Evolutionary conservation across 805 yeast species (phyloP).

Genomic region (Candida namnaoensis): DNA sequence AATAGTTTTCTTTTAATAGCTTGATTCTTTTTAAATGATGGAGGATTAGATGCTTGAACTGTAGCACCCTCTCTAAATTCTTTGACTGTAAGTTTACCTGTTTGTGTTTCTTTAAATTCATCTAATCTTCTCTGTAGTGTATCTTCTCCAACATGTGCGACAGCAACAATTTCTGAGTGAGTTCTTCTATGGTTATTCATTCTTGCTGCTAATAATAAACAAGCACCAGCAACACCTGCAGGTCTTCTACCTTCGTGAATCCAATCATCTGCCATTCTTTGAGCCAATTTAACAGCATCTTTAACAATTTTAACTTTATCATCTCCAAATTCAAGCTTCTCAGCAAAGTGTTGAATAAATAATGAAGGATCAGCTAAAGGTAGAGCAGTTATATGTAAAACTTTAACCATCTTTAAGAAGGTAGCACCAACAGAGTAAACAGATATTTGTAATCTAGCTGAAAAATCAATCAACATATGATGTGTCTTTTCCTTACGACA

Average conservation of each 20-base stretch:
- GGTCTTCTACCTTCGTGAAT: constrained; percentile 95
- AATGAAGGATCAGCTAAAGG: constrained; percentile 94
- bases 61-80: constrained; percentile 52
- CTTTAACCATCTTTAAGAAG: constrained; percentile 85
- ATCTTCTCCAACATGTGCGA: constrained; percentile 91
- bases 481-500: constrained; percentile 88
- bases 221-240: constrained; percentile 98
- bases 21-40: constrained; percentile 59
- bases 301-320: constrained; percentile 65
- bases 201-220: constrained; percentile 85
- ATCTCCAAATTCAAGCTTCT: constrained; percentile 73
- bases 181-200: constrained; percentile 93
- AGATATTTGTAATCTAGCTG: constrained; percentile 80
- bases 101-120: constrained; percentile 74
- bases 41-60: constrained; percentile 53
- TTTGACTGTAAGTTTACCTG: constrained; percentile 65
- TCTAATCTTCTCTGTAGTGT: constrained; percentile 85
- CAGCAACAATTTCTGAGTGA: constrained; percentile 89
- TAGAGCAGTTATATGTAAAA: constrained; percentile 62
- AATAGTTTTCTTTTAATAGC: constrained; percentile 25
- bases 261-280: constrained; percentile 92
- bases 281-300: constrained; percentile 84
- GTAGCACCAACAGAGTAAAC: constrained; percentile 96
- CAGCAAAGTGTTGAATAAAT: constrained; percentile 90
- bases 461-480: constrained; percentile 94